Conservation (phyloP, 2,329 filamentous ascomycete genomes). For the Aspergillus pseudoviridinutans region DNA sequence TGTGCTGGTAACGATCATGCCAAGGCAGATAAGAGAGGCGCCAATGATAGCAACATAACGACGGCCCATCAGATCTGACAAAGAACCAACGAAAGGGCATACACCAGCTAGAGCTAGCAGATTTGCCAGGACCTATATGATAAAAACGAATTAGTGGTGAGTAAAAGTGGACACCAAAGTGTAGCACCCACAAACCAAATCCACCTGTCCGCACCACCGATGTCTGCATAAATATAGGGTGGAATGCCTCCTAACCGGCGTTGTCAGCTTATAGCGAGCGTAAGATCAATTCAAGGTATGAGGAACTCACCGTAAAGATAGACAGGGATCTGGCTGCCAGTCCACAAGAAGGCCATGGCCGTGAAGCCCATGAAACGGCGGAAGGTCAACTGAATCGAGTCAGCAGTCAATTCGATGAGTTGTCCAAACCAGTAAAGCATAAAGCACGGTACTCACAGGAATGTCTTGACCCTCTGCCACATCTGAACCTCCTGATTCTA, state of each 20-base stretch:
- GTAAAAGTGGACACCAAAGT: neutral
- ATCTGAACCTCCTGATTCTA: constrained; percentile 27
- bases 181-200: constrained; percentile 52
- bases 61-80: constrained; percentile 62
- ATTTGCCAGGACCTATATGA: constrained; percentile 44
- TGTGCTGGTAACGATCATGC: constrained; percentile 57
- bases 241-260: constrained; percentile 40
- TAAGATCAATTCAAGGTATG: constrained; percentile 5
- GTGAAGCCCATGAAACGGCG: constrained; percentile 51
- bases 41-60: constrained; percentile 57
- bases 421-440: neutral
- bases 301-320: constrained; percentile 45
- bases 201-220: constrained; percentile 59
- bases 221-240: constrained; percentile 55
- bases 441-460: constrained; percentile 33
- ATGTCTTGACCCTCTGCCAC: constrained; percentile 38
- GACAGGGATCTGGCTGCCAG: constrained; percentile 57
- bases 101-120: constrained; percentile 54
- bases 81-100: constrained; percentile 61
- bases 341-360: constrained; percentile 60
- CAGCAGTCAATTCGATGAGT: constrained; percentile 1
- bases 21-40: constrained; percentile 51
- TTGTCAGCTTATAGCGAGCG: constrained; percentile 1
- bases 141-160: neutral
- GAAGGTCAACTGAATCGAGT: constrained; percentile 46